Base-by-base conservation (phyloP, 2,329 filamentous ascomycete genomes). In the Penicillium frequentans region DNA sequence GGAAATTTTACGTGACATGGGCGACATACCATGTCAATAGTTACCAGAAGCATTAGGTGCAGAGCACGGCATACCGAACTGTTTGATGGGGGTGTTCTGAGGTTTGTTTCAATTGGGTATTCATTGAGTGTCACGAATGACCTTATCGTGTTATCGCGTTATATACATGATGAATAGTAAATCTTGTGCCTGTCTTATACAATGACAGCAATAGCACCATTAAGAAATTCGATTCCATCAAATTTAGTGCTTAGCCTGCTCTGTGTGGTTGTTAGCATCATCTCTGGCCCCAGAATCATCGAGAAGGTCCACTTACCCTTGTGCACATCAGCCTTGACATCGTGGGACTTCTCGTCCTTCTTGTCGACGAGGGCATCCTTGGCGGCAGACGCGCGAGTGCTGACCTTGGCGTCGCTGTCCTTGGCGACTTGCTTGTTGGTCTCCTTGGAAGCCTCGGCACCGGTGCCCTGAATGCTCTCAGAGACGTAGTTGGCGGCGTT, bases 351-450 rank as follows among this genome's bases (percentile, higher is more conserved):
- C 77, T 85, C 76, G 60, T 83, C 76, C 44, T 80, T 50, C 80
- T 85, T 85, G 77, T 85, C 81, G 57, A 66, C 60, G 39, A 77
- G 62, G 52, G 82, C 82, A 62, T 80, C 79, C 69, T 81, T 76
- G 56, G 79, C 82, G 60, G 82, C 83, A 48, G 73, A 76, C 67
- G 77, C 77, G 63, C 86, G 85, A 70, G 82, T 85, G 70, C 76
- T 70, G 56, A 86, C 5, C 65, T 66, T 63, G 58, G 79, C 80
- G 69, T 86, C 76, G 72, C 65, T 73, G 70, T 85, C 84, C 82
- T 89, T 88, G 74, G 86, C 86, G 64, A 85, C 81, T 63, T 82
- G 71, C 84, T 89, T 88, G 84, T 89, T 89, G 79, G 79, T 78
- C 78, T 88, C 85, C 84, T 89, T 89, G 77, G 81, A 84, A 60